These are phyloP conservation scores for Talinum fruticosum DNA, from an alignment of 148 eudicot genomes.

Conservation along the genomic window DNA sequence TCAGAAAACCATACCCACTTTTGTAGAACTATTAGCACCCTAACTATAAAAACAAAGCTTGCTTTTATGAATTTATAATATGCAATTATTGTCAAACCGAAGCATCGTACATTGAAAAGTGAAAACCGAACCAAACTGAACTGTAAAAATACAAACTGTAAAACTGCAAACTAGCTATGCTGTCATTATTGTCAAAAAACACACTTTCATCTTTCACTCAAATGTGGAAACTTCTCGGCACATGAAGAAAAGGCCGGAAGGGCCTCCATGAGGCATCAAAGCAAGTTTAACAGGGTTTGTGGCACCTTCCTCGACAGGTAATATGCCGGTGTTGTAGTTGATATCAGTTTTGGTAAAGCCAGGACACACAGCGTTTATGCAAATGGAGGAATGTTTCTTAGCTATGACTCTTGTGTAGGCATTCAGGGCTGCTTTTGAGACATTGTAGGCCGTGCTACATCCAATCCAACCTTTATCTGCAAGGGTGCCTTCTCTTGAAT, in stretches of 20 bases:
- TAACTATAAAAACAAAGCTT: no score
- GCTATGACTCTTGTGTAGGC: conserved; percentile 31
- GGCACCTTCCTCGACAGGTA: conserved; percentile 33
- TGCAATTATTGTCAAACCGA: no score
- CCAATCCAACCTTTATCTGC: conserved; percentile 27
- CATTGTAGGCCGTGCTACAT: conserved; percentile 9
- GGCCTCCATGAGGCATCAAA: conserved; percentile 29
- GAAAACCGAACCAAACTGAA: no score
- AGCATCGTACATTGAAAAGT: no score
- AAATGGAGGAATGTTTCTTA: conserved; percentile 20
- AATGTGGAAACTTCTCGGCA: conserved; percentile 13
- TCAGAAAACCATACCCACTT: no score
- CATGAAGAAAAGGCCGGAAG: conserved; percentile 32
- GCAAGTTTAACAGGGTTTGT: conserved; percentile 25
- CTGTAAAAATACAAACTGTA: no score
- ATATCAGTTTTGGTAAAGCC: conserved; percentile 29
- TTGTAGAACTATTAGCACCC: no score
- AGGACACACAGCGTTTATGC: conserved; percentile 29
- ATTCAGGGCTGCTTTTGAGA: conserved; percentile 34
- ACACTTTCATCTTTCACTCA: background rate
- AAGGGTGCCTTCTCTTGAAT: conserved; percentile 29
- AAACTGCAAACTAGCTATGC: no score
- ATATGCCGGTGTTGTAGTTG: conserved; percentile 15
- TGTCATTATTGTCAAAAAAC: no score
- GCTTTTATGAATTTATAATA: no score